Evolutionary conservation across 2,329 filamentous ascomycete species (phyloP).

Genomic region (Colletotrichum tanaceti): DNA sequence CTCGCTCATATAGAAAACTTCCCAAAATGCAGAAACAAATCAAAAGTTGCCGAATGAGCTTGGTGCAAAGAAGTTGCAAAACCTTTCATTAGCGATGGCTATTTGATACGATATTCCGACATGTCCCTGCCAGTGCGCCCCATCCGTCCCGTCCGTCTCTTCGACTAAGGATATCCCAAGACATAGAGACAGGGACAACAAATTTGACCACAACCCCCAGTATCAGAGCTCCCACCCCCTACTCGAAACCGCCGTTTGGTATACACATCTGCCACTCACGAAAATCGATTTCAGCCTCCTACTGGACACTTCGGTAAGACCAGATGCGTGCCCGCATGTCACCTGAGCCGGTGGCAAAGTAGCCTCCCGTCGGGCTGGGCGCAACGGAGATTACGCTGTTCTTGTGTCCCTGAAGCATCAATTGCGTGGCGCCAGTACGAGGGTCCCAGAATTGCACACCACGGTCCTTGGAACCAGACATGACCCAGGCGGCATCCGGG

Average conservation of each 20-base stretch:
- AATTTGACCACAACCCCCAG: slow-evolving; percentile 16
- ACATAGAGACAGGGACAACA: slow-evolving; percentile 20
- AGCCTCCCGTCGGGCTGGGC: slow-evolving; percentile 85
- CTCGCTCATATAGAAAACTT: slow-evolving; percentile 58
- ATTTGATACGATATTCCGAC: slow-evolving; percentile 36
- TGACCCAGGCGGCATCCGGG: slow-evolving; percentile 93
- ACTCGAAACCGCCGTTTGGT: slow-evolving; percentile 20
- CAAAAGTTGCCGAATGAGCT: no score
- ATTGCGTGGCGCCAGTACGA: slow-evolving; percentile 88
- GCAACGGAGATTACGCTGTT: slow-evolving; percentile 98
- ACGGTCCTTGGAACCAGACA: slow-evolving; percentile 96
- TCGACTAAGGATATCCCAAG: slow-evolving; percentile 28
- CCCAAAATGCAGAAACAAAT: no score
- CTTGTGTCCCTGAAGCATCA: slow-evolving; percentile 99
- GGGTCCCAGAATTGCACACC: slow-evolving; percentile 99
- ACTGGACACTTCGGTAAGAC: slow-evolving; percentile 71
- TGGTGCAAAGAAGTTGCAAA: slow-evolving; percentile 30
- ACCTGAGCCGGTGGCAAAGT: slow-evolving; percentile 96
- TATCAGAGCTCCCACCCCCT: slow-evolving; percentile 20
- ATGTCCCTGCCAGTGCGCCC: slow-evolving; percentile 40
- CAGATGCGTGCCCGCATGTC: slow-evolving; percentile 98
- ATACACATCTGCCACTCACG: slow-evolving; percentile 27
- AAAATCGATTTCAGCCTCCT: not conserved
- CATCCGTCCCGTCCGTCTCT: slow-evolving; percentile 28
- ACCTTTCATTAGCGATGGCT: slow-evolving; percentile 39